phyloP scores from a whole-genome alignment of 208 protist species.

The Trypanosomatidae sp. region DNA sequence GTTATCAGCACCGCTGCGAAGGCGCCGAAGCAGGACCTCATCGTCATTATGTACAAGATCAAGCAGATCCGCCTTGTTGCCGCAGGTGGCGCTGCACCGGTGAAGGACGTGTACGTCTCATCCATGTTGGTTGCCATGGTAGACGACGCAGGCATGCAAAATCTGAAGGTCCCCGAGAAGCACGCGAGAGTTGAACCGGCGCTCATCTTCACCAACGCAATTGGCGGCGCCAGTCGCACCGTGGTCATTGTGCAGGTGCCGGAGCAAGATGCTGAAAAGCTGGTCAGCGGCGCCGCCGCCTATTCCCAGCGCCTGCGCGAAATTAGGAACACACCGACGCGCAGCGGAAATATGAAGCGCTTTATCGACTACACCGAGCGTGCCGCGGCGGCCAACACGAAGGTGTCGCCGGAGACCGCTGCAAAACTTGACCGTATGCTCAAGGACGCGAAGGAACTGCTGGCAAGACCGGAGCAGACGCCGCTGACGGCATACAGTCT shows the following conservation, averaged over 20 bases:
- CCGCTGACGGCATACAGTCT: conserved; percentile 21
- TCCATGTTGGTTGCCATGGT: conserved; percentile 41
- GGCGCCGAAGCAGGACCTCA: conserved; percentile 25
- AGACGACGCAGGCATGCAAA: conserved; percentile 27
- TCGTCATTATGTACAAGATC: conserved; percentile 37
- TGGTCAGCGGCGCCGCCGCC: conserved; percentile 19
- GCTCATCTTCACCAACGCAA: conserved; percentile 50
- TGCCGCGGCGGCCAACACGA: conserved; percentile 34
- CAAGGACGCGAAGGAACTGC: conserved; percentile 66
- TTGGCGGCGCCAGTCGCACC: conserved; percentile 58
- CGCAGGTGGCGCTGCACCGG: background rate
- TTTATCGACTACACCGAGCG: conserved; percentile 75
- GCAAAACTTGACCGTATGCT: conserved; percentile 67
- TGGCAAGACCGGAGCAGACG: conserved; percentile 43
- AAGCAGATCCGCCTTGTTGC: conserved; percentile 36
- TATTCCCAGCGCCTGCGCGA: conserved; percentile 31
- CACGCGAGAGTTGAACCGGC: conserved; percentile 20
- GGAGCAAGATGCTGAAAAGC: conserved; percentile 16
- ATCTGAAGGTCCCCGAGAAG: conserved; percentile 30
- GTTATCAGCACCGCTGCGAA: conserved; percentile 29
- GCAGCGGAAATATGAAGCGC: conserved; percentile 79
- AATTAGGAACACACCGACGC: conserved; percentile 63
- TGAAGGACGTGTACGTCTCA: conserved; percentile 42
- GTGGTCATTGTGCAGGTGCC: conserved; percentile 42
- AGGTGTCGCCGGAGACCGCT: conserved; percentile 29